Conservation (phyloP, 805 yeast species). For the Sugiyamaella qingdaonensis region DNA sequence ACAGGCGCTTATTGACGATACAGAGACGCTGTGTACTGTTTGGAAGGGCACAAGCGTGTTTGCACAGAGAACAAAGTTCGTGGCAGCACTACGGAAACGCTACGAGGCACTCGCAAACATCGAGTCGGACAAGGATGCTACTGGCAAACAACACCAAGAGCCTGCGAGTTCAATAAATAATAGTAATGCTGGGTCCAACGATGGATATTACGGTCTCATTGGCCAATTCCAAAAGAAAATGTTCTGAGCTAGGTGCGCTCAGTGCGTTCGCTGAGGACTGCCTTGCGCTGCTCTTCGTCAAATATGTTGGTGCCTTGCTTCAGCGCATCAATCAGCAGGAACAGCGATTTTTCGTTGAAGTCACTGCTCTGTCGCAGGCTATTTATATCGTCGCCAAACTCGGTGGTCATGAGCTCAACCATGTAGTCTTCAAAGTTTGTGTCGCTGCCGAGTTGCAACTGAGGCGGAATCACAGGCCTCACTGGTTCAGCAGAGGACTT, state of each 20-base stretch:
- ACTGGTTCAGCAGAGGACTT: not conserved
- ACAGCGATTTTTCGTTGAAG: conserved; percentile 35
- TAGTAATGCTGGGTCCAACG: not conserved
- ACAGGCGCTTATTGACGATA: conserved; percentile 12
- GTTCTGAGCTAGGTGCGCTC: conserved; percentile 9
- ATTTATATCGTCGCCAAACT: conserved; percentile 43
- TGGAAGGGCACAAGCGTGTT: conserved; percentile 28
- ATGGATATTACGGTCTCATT: conserved; percentile 19
- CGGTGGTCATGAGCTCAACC: conserved; percentile 42
- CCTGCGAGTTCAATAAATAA: not conserved
- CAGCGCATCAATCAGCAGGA: conserved; percentile 33
- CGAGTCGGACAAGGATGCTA: conserved; percentile 3
- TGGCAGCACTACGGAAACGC: conserved; percentile 21
- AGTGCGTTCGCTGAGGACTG: conserved; percentile 11
- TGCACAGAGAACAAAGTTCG: conserved; percentile 18
- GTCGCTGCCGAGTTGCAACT: conserved; percentile 3
- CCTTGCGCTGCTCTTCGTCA: conserved; percentile 28
- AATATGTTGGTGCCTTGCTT: conserved; percentile 38
- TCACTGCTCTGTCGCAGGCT: conserved; percentile 42
- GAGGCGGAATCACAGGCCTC: conserved; percentile 11
- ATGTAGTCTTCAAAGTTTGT: conserved; percentile 35
- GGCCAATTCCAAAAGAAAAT: conserved; percentile 22
- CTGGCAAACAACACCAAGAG: not conserved
- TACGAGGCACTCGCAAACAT: conserved; percentile 14
- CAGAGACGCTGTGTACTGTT: conserved; percentile 17